Conservation (phyloP, 2,329 filamentous ascomycete species). For the Talaromyces atroroseus region DNA sequence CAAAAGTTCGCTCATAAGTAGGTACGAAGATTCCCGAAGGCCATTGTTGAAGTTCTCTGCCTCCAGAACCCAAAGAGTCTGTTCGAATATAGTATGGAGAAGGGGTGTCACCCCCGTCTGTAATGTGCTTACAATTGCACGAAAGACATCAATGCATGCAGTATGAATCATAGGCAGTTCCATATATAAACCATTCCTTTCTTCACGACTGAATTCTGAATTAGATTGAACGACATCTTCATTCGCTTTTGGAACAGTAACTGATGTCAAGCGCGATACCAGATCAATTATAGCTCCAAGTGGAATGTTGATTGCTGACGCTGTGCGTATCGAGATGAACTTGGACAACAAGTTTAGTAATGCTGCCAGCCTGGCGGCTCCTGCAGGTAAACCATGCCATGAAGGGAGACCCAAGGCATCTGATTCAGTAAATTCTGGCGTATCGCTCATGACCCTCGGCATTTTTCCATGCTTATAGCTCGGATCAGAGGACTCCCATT, state of each 20-base stretch:
- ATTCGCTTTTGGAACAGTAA: constrained; percentile 49
- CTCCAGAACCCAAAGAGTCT: constrained; percentile 64
- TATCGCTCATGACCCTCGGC: constrained; percentile 31
- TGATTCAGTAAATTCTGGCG: constrained; percentile 32
- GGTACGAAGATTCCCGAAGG: constrained; percentile 59
- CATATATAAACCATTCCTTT: constrained; percentile 72
- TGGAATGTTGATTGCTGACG: constrained; percentile 60
- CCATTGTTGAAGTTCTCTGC: constrained; percentile 45
- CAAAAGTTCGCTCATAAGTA: constrained; percentile 54
- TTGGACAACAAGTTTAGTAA: constrained; percentile 61
- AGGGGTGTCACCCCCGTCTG: constrained; percentile 54
- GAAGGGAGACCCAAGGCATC: constrained; percentile 51
- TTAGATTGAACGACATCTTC: constrained; percentile 57
- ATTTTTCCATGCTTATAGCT: constrained; percentile 26
- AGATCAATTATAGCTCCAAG: constrained; percentile 64
- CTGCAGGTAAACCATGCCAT: constrained; percentile 72
- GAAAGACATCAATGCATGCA: constrained; percentile 60
- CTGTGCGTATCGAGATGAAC: constrained; percentile 60
- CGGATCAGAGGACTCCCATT: constrained; percentile 66
- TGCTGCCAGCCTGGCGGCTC: constrained; percentile 62
- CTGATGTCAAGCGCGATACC: constrained; percentile 62
- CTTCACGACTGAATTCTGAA: constrained; percentile 68
- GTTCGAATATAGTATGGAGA: constrained; percentile 62
- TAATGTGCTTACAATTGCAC: constrained; percentile 54
- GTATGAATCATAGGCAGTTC: constrained; percentile 69